Conservation (phyloP, 148 eudicot genomes). For the Nepenthes mirabilis region DNA sequence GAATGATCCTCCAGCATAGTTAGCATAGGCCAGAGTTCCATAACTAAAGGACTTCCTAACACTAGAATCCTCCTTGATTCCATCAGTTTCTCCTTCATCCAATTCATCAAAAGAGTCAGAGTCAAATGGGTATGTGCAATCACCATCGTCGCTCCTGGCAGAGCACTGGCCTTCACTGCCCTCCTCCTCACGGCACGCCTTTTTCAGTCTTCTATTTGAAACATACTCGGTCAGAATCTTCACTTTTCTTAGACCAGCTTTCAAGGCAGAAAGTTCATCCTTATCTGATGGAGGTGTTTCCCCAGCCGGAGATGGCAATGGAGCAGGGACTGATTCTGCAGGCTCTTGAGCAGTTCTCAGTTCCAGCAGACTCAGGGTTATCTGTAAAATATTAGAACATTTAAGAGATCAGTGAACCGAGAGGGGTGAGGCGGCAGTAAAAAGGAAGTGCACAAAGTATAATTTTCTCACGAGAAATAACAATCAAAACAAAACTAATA, state of each 20-base stretch:
- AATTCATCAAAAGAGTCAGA: conserved; percentile 65
- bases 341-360: conserved; percentile 50
- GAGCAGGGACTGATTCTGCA: conserved; percentile 21
- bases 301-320: conserved; percentile 22
- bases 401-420: conserved; percentile 4
- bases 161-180: conserved; percentile 48
- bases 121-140: conserved; percentile 54
- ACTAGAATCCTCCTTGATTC: conserved; percentile 39
- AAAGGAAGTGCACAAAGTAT: conserved; percentile 1
- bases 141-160: conserved; percentile 64
- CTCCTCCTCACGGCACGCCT: conserved; percentile 60
- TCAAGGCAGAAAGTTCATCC: conserved; percentile 87
- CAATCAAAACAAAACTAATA: background rate
- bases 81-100: conserved; percentile 60
- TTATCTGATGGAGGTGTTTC: conserved; percentile 43
- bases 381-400: conserved; percentile 22
- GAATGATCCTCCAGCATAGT: conserved; percentile 47
- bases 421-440: background rate
- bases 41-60: conserved; percentile 82
- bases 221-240: conserved; percentile 75
- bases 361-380: conserved; percentile 57
- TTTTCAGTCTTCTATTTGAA: conserved; percentile 58
- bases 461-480: background rate
- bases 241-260: conserved; percentile 80
- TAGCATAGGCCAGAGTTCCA: conserved; percentile 72